Percentiles rank a stretch among this genome's conserved stretches.
phyloP scores from a whole-genome alignment of 148 eudicot species.

The Polygonum aviculare region DNA sequence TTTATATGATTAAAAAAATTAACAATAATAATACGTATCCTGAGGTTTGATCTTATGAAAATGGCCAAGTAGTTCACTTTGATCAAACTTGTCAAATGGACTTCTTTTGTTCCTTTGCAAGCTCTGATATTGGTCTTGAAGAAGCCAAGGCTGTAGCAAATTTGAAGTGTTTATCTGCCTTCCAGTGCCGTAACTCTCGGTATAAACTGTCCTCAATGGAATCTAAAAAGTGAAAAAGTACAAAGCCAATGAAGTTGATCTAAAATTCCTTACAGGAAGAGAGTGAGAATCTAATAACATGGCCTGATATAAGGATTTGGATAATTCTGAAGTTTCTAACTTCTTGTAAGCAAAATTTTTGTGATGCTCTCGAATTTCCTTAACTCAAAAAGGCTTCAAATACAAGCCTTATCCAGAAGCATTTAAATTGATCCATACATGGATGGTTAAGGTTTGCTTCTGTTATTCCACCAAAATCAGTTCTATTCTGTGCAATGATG shows the following conservation, averaged over 20 bases:
- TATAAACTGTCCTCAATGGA: not conserved
- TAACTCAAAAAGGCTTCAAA: too few species aligned
- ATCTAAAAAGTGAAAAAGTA: not conserved
- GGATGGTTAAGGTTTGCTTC: too few species aligned
- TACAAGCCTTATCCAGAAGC: too few species aligned
- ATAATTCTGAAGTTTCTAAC: too few species aligned
- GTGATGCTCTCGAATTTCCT: too few species aligned
- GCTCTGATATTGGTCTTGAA: too few species aligned
- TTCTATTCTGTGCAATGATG: not conserved
- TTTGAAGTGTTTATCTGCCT: not conserved
- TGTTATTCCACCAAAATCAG: not conserved
- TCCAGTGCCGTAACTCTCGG: not conserved
- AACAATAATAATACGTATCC: not conserved
- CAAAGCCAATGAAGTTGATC: not conserved
- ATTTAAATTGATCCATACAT: too few species aligned
- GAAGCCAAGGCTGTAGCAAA: too few species aligned
- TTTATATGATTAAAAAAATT: not conserved
- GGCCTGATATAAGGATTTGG: too few species aligned
- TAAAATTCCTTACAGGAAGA: not conserved
- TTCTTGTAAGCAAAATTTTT: too few species aligned
- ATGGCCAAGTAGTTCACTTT: not conserved
- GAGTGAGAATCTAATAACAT: not conserved
- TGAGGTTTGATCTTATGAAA: not conserved
- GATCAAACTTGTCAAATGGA: too few species aligned
- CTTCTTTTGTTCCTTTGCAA: too few species aligned